Evolutionary conservation across 371 early-diverging fungal species (phyloP), one percentile per base, ranked within the genome.

Genomic region (Mucor indicus): DNA sequence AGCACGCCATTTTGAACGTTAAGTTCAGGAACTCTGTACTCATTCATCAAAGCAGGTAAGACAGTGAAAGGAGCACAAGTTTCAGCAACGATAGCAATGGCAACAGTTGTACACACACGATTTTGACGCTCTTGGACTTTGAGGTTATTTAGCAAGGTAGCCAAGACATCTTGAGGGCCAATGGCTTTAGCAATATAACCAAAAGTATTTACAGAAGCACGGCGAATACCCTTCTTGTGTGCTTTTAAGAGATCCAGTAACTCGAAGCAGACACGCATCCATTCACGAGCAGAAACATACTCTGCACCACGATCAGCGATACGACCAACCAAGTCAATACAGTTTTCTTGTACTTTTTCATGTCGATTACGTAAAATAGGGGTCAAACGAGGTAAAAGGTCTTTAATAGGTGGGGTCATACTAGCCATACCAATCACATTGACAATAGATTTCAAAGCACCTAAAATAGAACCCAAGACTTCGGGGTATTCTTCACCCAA

Each of bases 251-350:
- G 80, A 64, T 98, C 99, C 35, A 98, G 76, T 35, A 99, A 72
- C 64, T 96, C 98, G 60, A 98, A 98, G 55, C 97, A 97, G 52
- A 95, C 95, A 46, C 99, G 90, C 96, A 99, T 96, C 98, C 98
- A 99, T 75, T 99, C 99, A 57, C 95, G 85, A 3, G 97, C 92
- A 53, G 88, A 85, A n/a, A 98, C 97, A 67, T 85, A 90, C 62
- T 96, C 97, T n/a, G 98, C 93, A 48, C 93, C 98, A 59, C 97
- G 90, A 68, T 96, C 98, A 10, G 98, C 98, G 57, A 98, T 95
- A 67, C 95, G 89, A 19, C 98, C 98, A 3, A 98, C 95, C 8
- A 98, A 67, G 74, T 96, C 93, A 53, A 97, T 74, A 60, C 87
- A 85, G 62, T 91, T 87, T 53, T 96, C 95, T 65, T 95, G 96